Conservation (phyloP, 1,284 basidiomycete species). For the Tilletiopsis washingtonensis region DNA sequence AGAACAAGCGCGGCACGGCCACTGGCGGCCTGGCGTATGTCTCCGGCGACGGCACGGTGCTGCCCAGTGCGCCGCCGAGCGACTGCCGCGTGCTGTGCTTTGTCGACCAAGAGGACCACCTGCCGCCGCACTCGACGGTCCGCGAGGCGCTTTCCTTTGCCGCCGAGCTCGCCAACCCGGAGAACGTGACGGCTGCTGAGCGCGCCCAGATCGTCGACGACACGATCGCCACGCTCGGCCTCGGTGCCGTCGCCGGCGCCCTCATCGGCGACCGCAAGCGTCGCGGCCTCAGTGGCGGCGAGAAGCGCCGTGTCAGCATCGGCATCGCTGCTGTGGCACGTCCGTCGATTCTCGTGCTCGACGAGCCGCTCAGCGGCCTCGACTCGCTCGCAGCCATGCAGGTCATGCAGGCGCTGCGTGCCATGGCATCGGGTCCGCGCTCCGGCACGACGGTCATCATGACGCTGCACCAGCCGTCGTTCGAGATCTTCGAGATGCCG, state of each 20-base stretch:
- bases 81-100: conserved; percentile 17
- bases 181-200: conserved; percentile 18
- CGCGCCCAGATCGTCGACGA: conserved; percentile 14
- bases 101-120: conserved; percentile 32
- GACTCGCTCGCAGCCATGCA: conserved; percentile 27
- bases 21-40: conserved; percentile 15
- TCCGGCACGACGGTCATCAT: conserved; percentile 23
- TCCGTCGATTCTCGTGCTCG: conserved; percentile 20
- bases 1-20: conserved; percentile 20
- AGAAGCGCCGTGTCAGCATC: conserved; percentile 25
- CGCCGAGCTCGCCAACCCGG: conserved; percentile 25
- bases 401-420: conserved; percentile 24
- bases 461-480: conserved; percentile 35
- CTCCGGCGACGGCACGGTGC: conserved; percentile 1
- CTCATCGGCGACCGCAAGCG: conserved; percentile 24
- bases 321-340: conserved; percentile 23
- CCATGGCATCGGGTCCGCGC: conserved; percentile 5
- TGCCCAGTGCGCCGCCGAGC: background rate
- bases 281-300: conserved; percentile 25
- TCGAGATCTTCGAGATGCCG: conserved; percentile 27
- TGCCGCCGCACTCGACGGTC: conserved; percentile 29
- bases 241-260: conserved; percentile 20
- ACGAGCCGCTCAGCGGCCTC: conserved; percentile 14
- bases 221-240: conserved; percentile 19
- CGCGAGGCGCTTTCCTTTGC: conserved; percentile 30